Evolutionary conservation across 805 yeast genomes (phyloP).

Genomic region (Sporopachydermia quercuum): DNA sequence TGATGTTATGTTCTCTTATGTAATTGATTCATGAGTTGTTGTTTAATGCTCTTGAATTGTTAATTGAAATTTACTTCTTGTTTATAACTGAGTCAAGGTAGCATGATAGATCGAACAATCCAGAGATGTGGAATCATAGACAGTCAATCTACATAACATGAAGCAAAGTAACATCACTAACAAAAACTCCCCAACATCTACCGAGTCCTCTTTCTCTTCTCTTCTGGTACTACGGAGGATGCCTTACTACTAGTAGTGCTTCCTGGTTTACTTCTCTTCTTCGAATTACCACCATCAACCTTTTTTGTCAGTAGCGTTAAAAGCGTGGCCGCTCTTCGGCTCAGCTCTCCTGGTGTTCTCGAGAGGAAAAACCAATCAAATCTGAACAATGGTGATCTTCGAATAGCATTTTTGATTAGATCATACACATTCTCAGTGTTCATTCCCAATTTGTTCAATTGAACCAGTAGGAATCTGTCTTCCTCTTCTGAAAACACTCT

Average conservation of each 20-base stretch:
- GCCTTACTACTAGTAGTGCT: conserved; percentile 2
- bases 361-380: conserved; percentile 81
- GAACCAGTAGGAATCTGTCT: conserved; percentile 74
- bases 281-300: conserved; percentile 24
- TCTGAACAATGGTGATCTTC: conserved; percentile 62
- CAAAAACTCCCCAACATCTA: too few relatives aligned
- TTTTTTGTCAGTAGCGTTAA: conserved; percentile 66
- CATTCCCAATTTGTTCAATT: conserved; percentile 65
- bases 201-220: conserved; percentile 2
- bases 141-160: too few relatives aligned
- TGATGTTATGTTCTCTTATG: neutral
- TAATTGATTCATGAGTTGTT: too few relatives aligned
- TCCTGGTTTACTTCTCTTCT: conserved; percentile 15
- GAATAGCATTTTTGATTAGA: conserved; percentile 55
- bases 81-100: too few relatives aligned
- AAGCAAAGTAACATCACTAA: too few relatives aligned
- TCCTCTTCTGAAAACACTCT: conserved; percentile 76
- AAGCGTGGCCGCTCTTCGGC: conserved; percentile 70
- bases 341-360: conserved; percentile 60
- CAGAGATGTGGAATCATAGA: too few relatives aligned
- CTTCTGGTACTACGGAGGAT: conserved; percentile 2
- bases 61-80: too few relatives aligned
- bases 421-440: conserved; percentile 73
- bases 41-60: too few relatives aligned
- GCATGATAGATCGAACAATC: too few relatives aligned